A percentile compares a stretch with the other conserved stretches of the same genome.
phyloP scores from a whole-genome alignment of 208 protist genomes.

The Crithidia mellificae region DNA sequence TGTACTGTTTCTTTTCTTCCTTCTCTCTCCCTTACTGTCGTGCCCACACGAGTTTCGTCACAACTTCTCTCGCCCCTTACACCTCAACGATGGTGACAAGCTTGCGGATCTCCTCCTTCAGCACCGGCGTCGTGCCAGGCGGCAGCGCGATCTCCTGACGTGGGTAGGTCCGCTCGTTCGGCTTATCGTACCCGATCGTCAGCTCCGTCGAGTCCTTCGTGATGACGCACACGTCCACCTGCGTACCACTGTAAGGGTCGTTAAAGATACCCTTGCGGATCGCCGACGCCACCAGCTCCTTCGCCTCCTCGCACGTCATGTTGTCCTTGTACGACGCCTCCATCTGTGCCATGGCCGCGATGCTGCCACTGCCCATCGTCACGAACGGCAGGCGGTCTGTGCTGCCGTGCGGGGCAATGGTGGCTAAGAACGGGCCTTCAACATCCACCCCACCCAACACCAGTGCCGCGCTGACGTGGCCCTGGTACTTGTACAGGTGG shows the following conservation, averaged over 20 bases:
- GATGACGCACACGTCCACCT: slow-evolving; percentile 99
- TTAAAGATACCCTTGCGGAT: slow-evolving; percentile 99
- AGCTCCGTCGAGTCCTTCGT: slow-evolving; percentile 86
- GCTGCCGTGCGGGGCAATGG: slow-evolving; percentile 98
- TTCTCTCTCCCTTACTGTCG: too few relatives aligned
- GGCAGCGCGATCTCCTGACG: slow-evolving; percentile 71
- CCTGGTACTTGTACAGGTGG: slow-evolving; percentile 98
- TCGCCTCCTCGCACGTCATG: slow-evolving; percentile 96
- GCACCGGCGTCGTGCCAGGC: slow-evolving; percentile 79
- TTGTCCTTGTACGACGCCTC: slow-evolving; percentile 96
- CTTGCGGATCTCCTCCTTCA: slow-evolving; percentile 75
- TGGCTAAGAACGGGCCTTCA: slow-evolving; percentile 96
- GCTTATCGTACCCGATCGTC: slow-evolving; percentile 83
- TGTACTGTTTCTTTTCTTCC: too few relatives aligned
- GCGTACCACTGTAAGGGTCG: slow-evolving; percentile 99
- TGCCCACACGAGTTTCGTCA: not conserved
- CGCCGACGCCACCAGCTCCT: slow-evolving; percentile 95
- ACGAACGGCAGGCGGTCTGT: slow-evolving; percentile 98
- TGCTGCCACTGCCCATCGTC: slow-evolving; percentile 99
- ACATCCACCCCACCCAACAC: slow-evolving; percentile 99
- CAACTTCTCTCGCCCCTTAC: slow-evolving; percentile 12
- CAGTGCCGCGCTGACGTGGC: slow-evolving; percentile 98
- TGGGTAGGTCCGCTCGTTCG: slow-evolving; percentile 83
- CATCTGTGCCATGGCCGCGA: slow-evolving; percentile 99
- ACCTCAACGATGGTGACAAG: slow-evolving; percentile 80